A percentile compares a stretch with the other conserved stretches of the same genome.
phyloP scores from a whole-genome alignment of 805 yeast species.

The Maudiozyma saulgeensis region DNA sequence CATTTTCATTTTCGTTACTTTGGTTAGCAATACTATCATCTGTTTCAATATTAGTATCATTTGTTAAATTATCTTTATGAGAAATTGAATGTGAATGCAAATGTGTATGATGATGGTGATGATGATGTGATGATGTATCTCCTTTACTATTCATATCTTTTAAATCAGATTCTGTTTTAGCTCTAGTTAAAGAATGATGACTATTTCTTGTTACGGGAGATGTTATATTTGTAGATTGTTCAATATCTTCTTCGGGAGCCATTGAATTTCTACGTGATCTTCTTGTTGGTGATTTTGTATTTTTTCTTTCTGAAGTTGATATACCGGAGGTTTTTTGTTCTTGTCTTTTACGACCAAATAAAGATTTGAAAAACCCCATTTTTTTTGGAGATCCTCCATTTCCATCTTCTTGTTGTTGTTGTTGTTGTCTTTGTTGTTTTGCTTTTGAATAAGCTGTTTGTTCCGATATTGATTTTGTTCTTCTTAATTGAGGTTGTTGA shows the following conservation, averaged over 20 bases:
- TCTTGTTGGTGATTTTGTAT: not conserved
- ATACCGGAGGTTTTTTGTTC: not conserved
- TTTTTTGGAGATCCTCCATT: constrained; percentile 17
- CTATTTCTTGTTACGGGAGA: not conserved
- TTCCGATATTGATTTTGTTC: constrained; percentile 28
- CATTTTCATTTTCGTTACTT: not conserved
- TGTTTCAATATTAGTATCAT: not conserved
- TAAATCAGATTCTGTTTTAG: constrained; percentile 15
- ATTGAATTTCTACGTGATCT: not conserved
- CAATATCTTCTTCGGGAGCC: no score
- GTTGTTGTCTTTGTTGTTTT: not conserved
- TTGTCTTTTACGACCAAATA: constrained; percentile 18
- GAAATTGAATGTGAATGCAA: not conserved
- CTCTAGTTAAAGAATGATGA: constrained; percentile 6
- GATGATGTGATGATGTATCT: constrained; percentile 7
- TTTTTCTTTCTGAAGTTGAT: not conserved
- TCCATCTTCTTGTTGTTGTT: not conserved
- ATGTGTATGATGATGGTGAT: constrained; percentile 7
- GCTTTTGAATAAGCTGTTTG: constrained; percentile 1
- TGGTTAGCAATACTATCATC: no score
- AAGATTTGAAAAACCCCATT: constrained; percentile 29
- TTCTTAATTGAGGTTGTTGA: constrained; percentile 10
- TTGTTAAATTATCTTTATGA: no score
- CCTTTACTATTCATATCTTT: not conserved
- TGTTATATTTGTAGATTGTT: no score